Conservation (phyloP, 495 filamentous ascomycete species). For the Glutinoglossum americanum region DNA sequence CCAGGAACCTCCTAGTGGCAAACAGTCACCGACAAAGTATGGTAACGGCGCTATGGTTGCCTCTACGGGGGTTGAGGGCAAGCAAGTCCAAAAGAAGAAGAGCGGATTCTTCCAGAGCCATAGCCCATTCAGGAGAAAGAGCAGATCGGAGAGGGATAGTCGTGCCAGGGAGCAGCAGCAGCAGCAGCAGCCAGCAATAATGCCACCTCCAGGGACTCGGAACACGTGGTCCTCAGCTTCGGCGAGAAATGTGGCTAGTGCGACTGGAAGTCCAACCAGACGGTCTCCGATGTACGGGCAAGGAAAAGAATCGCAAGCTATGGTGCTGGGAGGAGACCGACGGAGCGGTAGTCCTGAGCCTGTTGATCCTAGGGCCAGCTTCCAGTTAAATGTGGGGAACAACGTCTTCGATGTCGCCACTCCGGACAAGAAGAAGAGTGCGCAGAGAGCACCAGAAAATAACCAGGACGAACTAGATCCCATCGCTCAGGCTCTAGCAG, state of each 20-base stretch:
- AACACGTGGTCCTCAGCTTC: constrained; percentile 26
- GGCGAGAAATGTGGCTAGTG: constrained; percentile 11
- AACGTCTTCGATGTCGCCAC: constrained; percentile 95
- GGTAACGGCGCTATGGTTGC: constrained; percentile 20
- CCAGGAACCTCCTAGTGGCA: constrained; percentile 31
- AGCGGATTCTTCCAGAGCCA: constrained; percentile 85
- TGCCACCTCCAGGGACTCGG: constrained; percentile 21
- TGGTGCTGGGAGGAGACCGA: constrained; percentile 13
- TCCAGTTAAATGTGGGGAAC: constrained; percentile 88
- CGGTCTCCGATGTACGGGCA: background rate
- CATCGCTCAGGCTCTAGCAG: constrained; percentile 78
- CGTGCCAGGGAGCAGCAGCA: constrained; percentile 9
- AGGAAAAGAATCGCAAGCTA: background rate
- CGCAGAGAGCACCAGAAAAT: constrained; percentile 13
- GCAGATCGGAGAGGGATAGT: constrained; percentile 60
- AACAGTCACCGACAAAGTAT: constrained; percentile 47
- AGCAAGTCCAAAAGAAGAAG: constrained; percentile 58
- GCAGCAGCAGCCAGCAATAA: constrained; percentile 2
- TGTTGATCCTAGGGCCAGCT: constrained; percentile 76
- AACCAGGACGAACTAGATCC: constrained; percentile 47
- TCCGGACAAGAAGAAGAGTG: constrained; percentile 32
- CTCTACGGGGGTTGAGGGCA: constrained; percentile 31
- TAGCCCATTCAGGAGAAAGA: constrained; percentile 88
- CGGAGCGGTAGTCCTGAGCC: constrained; percentile 55
- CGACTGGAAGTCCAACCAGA: constrained; percentile 8